Base-by-base conservation (phyloP, 2,329 filamentous ascomycete genomes). In the Trichoderma harzianum region DNA sequence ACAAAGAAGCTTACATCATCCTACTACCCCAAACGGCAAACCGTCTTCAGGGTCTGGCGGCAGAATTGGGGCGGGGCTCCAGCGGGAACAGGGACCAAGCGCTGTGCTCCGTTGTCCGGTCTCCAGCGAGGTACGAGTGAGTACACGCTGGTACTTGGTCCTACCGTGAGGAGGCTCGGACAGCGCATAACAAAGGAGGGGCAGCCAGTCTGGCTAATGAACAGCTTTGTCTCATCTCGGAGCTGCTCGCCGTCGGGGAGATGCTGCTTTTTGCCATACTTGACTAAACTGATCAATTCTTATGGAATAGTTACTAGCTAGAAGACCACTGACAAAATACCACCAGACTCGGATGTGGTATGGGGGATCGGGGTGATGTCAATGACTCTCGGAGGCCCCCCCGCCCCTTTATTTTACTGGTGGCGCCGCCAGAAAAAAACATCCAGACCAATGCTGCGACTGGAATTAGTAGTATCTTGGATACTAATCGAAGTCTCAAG, bases 21-120 rank as follows among this genome's bases (percentile, higher is more conserved):
- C n/a, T n/a, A n/a, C n/a, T 7, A 16, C 51, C 32, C 47, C 14
- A 14, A 57, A 39, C 36, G 10, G 16, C 47, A 67, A 57, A 43
- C 51, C 24, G 16, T 34, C 65, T 60, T 47, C 34, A 68, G 65
- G 65, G 65, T 68, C 65, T 58, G 65, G 53, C 65, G 65, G 32
- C 65, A 53, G 65, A 58, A 58, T 68, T 58, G 34, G 8, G 34
- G 65, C 53, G 65, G 65, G 65, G 65, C 65, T 68, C 6, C 53
- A 58, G 53, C 65, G 65, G 65, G 65, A 68, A 58, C 39, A 51
- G 62, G 62, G 62, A 47, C 62, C 62, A 24, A 34, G 32, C 32
- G 32, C 32, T 34, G 32, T 12, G 11, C 32, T 34, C 32, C 32
- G 32, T 34, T 34, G 32, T 34, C 32, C 65, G 65, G 43, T 30